Base-by-base conservation (phyloP, 2,329 filamentous ascomycete genomes). In the Blastomyces percursus region DNA sequence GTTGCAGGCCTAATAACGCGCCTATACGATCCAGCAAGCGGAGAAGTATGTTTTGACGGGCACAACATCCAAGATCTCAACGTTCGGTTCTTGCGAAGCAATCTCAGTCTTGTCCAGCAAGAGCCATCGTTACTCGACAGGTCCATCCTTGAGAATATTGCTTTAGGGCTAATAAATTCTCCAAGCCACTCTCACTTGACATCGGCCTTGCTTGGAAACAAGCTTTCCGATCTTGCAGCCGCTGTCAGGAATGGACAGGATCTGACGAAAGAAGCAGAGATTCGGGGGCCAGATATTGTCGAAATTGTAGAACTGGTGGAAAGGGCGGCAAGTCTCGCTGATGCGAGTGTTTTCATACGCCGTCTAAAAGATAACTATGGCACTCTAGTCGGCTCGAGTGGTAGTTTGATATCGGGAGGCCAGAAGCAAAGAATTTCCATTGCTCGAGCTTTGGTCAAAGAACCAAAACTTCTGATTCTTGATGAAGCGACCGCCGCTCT, bases 91-190 rank as follows among this genome's bases (percentile, higher is more conserved):
- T 78, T 95, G 62, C 85, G 91, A 63, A 88, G 90, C 70, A 88
- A 94, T 68, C 90, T 96, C 69, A 85, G 90, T 0, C 80, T 96
- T 3, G 91, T 96, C 62, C 89, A 87, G 62, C 91, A 96, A 71
- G 92, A 96, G 70, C 90, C 91, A 0, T 86, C 88, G 0, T 81
- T 96, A 0, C 96, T 96, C 71, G 86, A 86, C 61, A 90, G 87
- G 0, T 90, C 89, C 0, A 92, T 96, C 66, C 89, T 83, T 71
- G 83, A 89, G 57, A 96, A 96, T 73, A 94, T 96, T 59, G 78
- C 78, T 1, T 72, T 79, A 52, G 81, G 81, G 1, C 70, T 83
- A 14, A 71, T 78, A 48, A 71, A 70, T 61, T 68, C 64, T 35
- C 56, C 59, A 64, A 27, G 38, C 5, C 65, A 66, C 44, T 52